These are phyloP conservation scores for Rubia peregrina DNA, from an alignment of 305 asterid species.

Conservation along the genomic window DNA sequence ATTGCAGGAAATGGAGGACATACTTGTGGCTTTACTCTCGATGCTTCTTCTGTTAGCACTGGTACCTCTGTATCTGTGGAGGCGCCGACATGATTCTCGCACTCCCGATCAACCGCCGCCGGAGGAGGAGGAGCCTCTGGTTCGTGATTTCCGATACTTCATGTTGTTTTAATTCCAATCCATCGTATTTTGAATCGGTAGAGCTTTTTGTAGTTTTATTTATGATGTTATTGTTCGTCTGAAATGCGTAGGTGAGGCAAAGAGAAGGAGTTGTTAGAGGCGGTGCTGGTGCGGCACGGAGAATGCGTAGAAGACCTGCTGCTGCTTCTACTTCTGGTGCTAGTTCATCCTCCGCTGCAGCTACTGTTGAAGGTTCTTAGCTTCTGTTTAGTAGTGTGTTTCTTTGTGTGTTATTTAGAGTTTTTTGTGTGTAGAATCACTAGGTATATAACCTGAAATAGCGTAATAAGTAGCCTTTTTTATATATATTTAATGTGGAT, in stretches of 20 bases:
- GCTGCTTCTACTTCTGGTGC: constrained; percentile 52
- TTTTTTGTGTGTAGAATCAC: background rate
- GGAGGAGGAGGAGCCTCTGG: constrained; percentile 76
- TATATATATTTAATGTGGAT: constrained; percentile 11
- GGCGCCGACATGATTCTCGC: constrained; percentile 56
- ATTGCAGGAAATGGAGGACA: constrained; percentile 56
- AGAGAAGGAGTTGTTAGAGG: constrained; percentile 69
- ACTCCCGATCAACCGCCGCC: constrained; percentile 35
- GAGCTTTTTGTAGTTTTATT: background rate
- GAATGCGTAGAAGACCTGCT: constrained; percentile 89
- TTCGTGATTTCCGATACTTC: constrained; percentile 13
- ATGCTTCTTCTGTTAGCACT: constrained; percentile 57
- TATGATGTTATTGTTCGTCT: constrained; percentile 3
- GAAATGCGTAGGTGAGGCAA: constrained; percentile 35
- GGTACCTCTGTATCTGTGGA: constrained; percentile 91
- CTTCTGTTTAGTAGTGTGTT: background rate
- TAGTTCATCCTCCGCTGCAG: constrained; percentile 71
- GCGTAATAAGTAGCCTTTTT: background rate
- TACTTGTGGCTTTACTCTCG: constrained; percentile 52
- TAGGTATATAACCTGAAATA: background rate
- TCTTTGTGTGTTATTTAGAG: background rate
- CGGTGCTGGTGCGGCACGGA: constrained; percentile 46
- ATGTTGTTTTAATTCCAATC: background rate
- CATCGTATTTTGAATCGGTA: background rate
- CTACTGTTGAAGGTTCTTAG: constrained; percentile 51